Percentiles rank a stretch among this genome's conserved stretches.
Conservation (phyloP, 805 yeast species). For the Starmerella bombicola region DNA sequence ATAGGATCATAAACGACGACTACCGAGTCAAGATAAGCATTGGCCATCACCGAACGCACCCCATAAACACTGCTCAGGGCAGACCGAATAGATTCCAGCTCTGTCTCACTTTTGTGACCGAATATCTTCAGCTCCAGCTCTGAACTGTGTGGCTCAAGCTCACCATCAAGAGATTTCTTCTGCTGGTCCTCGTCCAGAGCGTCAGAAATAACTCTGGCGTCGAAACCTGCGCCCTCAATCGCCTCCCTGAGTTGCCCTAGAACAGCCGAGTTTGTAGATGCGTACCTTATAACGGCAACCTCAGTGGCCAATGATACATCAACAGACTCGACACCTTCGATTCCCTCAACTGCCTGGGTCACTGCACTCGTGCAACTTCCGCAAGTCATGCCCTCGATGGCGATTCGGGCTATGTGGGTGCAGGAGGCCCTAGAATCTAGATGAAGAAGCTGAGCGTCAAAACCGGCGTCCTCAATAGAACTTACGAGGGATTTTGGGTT, state of each 20-base stretch:
- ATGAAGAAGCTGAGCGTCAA: conserved; percentile 35
- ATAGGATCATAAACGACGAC: conserved; percentile 40
- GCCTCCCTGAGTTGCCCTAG: conserved; percentile 33
- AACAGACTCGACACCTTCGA: conserved; percentile 42
- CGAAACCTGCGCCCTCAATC: conserved; percentile 71
- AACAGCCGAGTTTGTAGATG: conserved; percentile 27
- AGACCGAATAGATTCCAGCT: conserved; percentile 39
- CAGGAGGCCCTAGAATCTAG: neutral
- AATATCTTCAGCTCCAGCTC: conserved; percentile 29
- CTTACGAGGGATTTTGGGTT: conserved; percentile 34
- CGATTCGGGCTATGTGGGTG: conserved; percentile 14
- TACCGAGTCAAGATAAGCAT: conserved; percentile 43
- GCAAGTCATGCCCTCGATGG: conserved; percentile 78
- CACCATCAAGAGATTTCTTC: neutral
- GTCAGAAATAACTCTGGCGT: conserved; percentile 29
- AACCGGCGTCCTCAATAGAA: conserved; percentile 65
- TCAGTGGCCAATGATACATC: conserved; percentile 68
- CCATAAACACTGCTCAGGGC: conserved; percentile 39
- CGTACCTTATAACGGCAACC: conserved; percentile 49
- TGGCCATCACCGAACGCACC: conserved; percentile 38
- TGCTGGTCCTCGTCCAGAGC: neutral
- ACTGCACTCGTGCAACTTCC: conserved; percentile 69
- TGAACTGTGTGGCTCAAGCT: neutral
- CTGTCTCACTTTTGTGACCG: conserved; percentile 54
- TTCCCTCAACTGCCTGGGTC: conserved; percentile 38